phyloP scores from a whole-genome alignment of 2,329 filamentous ascomycete genomes.

The Penicillium sp. region DNA sequence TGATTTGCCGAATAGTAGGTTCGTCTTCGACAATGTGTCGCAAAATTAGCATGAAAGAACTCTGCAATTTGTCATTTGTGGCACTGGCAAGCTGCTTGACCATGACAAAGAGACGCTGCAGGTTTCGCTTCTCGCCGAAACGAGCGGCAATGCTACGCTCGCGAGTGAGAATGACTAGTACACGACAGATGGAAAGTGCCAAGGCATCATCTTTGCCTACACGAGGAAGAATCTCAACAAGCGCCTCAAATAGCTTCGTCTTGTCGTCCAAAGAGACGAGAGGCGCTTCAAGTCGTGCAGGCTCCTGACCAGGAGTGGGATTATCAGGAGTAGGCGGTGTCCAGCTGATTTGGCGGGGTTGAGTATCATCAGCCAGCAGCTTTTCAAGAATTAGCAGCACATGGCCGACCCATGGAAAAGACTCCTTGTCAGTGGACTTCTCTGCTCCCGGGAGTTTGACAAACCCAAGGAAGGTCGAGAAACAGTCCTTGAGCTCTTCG shows the following conservation, averaged over 20 bases:
- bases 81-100: conserved; percentile 81
- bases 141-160: conserved; percentile 65
- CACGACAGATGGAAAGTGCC: conserved; percentile 73
- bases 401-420: conserved; percentile 85
- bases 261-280: conserved; percentile 62
- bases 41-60: conserved; percentile 75
- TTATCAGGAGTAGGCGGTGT: conserved; percentile 48
- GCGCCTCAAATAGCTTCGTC: conserved; percentile 62
- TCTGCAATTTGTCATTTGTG: conserved; percentile 67
- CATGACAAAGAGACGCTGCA: conserved; percentile 90
- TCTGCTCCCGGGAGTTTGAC: conserved; percentile 59
- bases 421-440: conserved; percentile 61
- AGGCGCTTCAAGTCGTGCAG: conserved; percentile 56
- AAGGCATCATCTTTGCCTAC: conserved; percentile 82
- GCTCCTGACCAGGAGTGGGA: conserved; percentile 45
- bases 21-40: conserved; percentile 94
- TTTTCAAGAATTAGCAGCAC: conserved; percentile 86
- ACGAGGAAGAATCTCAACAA: conserved; percentile 78
- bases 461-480: conserved; percentile 70
- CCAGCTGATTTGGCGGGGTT: conserved; percentile 71
- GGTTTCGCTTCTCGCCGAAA: conserved; percentile 79
- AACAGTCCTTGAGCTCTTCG: conserved; percentile 67
- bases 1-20: conserved; percentile 80
- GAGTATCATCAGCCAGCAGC: conserved; percentile 80
- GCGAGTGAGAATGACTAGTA: conserved; percentile 82